These are phyloP conservation scores for Detonula confervacea DNA, from an alignment of 352 stramenopile species.

Conservation along the genomic window DNA sequence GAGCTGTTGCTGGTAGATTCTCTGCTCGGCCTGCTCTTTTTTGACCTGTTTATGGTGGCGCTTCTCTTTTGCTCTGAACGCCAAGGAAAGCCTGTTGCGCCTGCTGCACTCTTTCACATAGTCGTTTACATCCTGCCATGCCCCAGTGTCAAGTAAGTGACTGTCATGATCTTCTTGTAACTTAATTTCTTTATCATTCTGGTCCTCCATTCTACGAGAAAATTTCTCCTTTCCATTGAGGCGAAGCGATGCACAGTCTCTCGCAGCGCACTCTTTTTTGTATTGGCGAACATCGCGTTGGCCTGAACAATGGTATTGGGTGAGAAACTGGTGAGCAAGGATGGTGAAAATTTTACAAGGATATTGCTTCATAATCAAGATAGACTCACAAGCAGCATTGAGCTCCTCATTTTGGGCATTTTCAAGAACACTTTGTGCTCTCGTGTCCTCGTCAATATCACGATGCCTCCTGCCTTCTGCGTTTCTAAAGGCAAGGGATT, in stretches of 20 bases:
- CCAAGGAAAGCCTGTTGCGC: slow-evolving; percentile 67
- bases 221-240: slow-evolving; percentile 67
- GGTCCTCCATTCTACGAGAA: slow-evolving; percentile 55
- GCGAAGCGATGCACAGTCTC: slow-evolving; percentile 65
- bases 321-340: slow-evolving; percentile 6
- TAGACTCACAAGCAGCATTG: slow-evolving; percentile 66
- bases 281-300: slow-evolving; percentile 77
- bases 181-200: slow-evolving; percentile 49
- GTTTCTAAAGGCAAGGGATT: slow-evolving; percentile 69
- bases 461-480: slow-evolving; percentile 55
- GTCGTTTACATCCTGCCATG: slow-evolving; percentile 74
- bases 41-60: slow-evolving; percentile 59
- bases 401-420: slow-evolving; percentile 59
- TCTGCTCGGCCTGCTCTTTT: slow-evolving; percentile 52
- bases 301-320: slow-evolving; percentile 46
- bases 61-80: slow-evolving; percentile 75
- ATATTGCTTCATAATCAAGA: too few species aligned
- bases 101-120: slow-evolving; percentile 79
- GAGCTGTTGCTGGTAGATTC: slow-evolving; percentile 37
- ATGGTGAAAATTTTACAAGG: too few species aligned
- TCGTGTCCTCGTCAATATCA: slow-evolving; percentile 66
- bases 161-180: slow-evolving; percentile 58
- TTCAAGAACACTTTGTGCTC: slow-evolving; percentile 44
- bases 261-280: slow-evolving; percentile 61
- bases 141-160: slow-evolving; percentile 63